Evolutionary conservation across 2,329 filamentous ascomycete species (phyloP), one percentile per base, ranked within the genome.

Genomic region (Intubia oerlemansii): DNA sequence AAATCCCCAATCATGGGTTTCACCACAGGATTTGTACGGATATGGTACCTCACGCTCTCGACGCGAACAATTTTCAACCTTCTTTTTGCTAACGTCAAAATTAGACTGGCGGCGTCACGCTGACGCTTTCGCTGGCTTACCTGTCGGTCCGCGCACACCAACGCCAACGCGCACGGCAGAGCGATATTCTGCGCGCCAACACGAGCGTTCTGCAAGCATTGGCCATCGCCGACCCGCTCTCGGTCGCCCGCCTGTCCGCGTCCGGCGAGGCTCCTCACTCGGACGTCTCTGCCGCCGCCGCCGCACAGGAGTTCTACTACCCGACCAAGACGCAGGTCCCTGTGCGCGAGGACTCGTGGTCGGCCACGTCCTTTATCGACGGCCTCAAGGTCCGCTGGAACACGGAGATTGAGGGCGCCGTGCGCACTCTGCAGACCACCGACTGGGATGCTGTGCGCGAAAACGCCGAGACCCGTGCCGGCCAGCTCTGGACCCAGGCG

Each of bases 371-470:
- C 27, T 52, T 77, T 28, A 45, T 69, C 30, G 75, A 82, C 44
- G 55, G 66, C 20, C 59, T 72, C 41, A 85, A 85, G 54, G 72
- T 78, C 42, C 57, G 66, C 34, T 85, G 78, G 78, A 85, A 88
- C 47, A 50, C 61, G 28, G 77, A 85, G 49, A 50, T 85, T 20
- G 63, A 74, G 46, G 57, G 58, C 35, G 59, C 72, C 29, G 72
- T 76, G 31, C 58, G 57, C 33, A 73, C 66, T 59, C 62, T 67
- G 32, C 67, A 81, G 49, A 58, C 51, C 19, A 68, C 62, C 35
- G 65, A 76, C 46, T 80, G 72, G 73, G 51, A 56, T 27, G 58
- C 59, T 29, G 58, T 71, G 30, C 59, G 69, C 30, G 64, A 73
- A 36, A 56, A 52, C 3, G 50, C 68, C 38, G 69, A 74, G 45